Evolutionary conservation across 2,329 filamentous ascomycete genomes (phyloP).

Genomic region (Hymenoscyphus fructigenus): DNA sequence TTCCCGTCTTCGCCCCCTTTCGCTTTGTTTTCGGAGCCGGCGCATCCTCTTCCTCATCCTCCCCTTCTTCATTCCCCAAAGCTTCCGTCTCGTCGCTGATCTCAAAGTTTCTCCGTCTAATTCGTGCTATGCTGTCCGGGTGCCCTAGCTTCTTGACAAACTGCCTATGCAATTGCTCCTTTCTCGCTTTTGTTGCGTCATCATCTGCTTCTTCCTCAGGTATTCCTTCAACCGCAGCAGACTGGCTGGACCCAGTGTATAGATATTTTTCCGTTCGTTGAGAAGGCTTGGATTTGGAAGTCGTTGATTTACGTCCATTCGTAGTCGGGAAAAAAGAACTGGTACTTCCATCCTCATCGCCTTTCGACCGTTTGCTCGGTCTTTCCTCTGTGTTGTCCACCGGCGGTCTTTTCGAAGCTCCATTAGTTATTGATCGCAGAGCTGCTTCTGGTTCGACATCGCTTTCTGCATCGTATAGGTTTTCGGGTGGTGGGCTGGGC

Average conservation of each 20-base stretch:
- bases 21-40: slow-evolving; percentile 56
- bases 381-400: slow-evolving; percentile 47
- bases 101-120: slow-evolving; percentile 57
- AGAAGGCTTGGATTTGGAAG: slow-evolving; percentile 30
- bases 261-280: slow-evolving; percentile 52
- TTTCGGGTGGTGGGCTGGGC: slow-evolving; percentile 14
- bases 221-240: slow-evolving; percentile 25
- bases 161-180: slow-evolving; percentile 72
- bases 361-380: slow-evolving; percentile 47
- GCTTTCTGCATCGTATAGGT: slow-evolving; percentile 34
- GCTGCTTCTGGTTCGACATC: slow-evolving; percentile 29
- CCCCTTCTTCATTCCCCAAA: slow-evolving; percentile 51
- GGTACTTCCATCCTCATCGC: slow-evolving; percentile 41
- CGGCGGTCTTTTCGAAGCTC: slow-evolving; percentile 50
- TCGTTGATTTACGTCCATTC: slow-evolving; percentile 36
- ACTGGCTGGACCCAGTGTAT: slow-evolving; percentile 45
- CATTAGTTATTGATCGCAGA: slow-evolving; percentile 19
- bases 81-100: slow-evolving; percentile 53
- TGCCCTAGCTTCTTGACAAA: slow-evolving; percentile 91
- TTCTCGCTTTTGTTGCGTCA: slow-evolving; percentile 55
- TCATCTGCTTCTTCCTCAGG: slow-evolving; percentile 46
- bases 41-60: slow-evolving; percentile 55
- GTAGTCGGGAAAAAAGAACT: slow-evolving; percentile 43
- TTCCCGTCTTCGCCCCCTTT: slow-evolving; percentile 69
- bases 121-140: slow-evolving; percentile 72